Base-by-base conservation (phyloP, 2,329 filamentous ascomycete genomes). In the Cordyceps militaris region DNA sequence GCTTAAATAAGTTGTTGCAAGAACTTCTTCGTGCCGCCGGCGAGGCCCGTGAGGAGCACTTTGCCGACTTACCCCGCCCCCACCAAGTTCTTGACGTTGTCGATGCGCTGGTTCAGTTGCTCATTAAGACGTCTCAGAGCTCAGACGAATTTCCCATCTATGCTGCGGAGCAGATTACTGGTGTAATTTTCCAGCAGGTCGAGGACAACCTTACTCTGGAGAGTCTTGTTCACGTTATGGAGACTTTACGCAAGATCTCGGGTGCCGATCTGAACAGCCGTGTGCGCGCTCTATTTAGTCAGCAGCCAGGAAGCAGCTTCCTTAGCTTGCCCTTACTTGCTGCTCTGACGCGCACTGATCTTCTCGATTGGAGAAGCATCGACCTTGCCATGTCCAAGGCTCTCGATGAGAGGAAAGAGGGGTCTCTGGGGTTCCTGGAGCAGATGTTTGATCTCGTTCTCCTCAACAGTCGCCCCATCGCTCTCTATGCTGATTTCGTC, bases 401-500 rank as follows among this genome's bases (percentile, higher is more conserved):
- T 2, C 78, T 97, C 21, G 77, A 83, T 57, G 80, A 86, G 57
- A 84, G 85, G 59, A 89, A 91, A 61, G 79, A 85, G 8, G 80
- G 81, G 23, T 89, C 88, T 1, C 74, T 97, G 3, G 84, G 91
- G 58, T 88, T 96, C 68, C 79, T 97, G n/a, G 84, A 87, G 53
- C 85, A 86, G 44, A 77, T 97, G 44, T 78, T 96, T 62, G 88
- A 94, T 63, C 82, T 90, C 44, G 83, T 92, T 0, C 75, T 97
- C 9, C 81, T 96, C 51, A 89, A 84, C 63, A 89, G 91, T 49
- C 84, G 86, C 46, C 89, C 91, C 0, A 82, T 87, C 40, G 88
- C 88, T 1, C 76, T 97, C 49, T 88, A 91, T 64, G 86, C 91
- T 1, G 91, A 97, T 72, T 95, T 97, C 66, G 86, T 90, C 7